Percentiles rank a stretch among this genome's conserved stretches.
phyloP scores from a whole-genome alignment of 352 stramenopile species.

The Phytophthora foliorum region DNA sequence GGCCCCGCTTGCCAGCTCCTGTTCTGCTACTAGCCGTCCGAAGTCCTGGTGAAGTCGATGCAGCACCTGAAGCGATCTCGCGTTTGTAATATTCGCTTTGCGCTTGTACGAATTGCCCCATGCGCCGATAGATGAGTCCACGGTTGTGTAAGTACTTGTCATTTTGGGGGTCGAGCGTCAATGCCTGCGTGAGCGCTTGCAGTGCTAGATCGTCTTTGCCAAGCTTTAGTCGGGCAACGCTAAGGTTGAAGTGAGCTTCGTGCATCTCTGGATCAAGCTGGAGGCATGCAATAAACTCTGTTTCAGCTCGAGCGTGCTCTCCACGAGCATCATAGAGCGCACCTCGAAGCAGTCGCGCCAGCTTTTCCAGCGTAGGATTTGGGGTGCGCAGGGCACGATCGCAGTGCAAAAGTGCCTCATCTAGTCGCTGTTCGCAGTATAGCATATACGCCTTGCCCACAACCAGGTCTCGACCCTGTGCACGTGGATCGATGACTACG shows the following conservation, averaged over 20 bases:
- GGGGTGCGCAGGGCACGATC: slow-evolving; percentile 62
- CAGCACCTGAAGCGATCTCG: slow-evolving; percentile 24
- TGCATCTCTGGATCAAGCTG: slow-evolving; percentile 62
- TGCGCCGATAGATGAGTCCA: slow-evolving; percentile 65
- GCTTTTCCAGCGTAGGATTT: slow-evolving; percentile 66
- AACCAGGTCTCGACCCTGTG: slow-evolving; percentile 50
- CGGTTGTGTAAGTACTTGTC: slow-evolving; percentile 63
- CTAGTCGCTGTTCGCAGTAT: slow-evolving; percentile 65
- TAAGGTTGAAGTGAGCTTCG: slow-evolving; percentile 74
- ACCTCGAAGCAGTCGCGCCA: slow-evolving; percentile 65
- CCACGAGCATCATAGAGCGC: slow-evolving; percentile 66
- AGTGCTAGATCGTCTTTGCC: slow-evolving; percentile 54
- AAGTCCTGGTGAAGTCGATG: neutral
- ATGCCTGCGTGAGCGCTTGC: slow-evolving; percentile 46
- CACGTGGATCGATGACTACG: slow-evolving; percentile 64
- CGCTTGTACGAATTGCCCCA: slow-evolving; percentile 53
- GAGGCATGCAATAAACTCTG: slow-evolving; percentile 54
- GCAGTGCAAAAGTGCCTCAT: slow-evolving; percentile 65
- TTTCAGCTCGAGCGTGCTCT: slow-evolving; percentile 53
- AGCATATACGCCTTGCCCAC: slow-evolving; percentile 66
- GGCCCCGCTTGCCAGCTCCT: slow-evolving; percentile 31
- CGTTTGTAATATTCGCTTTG: slow-evolving; percentile 66
- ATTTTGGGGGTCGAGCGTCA: slow-evolving; percentile 51
- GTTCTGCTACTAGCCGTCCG: slow-evolving; percentile 6
- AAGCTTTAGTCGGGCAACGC: slow-evolving; percentile 58